Evolutionary conservation across 345 rosid species (phyloP), one percentile per base, ranked within the genome.

Genomic region (Dovyalis caffra): DNA sequence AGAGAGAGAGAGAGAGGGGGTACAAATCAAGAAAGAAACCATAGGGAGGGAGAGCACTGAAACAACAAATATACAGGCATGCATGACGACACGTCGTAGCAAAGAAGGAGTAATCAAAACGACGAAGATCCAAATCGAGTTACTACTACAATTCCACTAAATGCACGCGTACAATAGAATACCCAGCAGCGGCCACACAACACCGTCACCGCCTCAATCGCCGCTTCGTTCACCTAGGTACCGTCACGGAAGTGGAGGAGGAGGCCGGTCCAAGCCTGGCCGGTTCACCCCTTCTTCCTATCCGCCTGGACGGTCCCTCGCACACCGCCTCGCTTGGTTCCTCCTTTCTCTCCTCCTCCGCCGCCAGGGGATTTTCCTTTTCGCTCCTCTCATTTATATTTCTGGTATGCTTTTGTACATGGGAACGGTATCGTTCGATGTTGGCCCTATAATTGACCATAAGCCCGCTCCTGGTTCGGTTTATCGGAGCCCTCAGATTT

Each of bases 171-270:
- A 89, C 80, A 90, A 68, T 70, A 83, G 98, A 78, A 75, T 90
- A 76, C 95, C 97, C 33, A 86, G 91, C 83, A 93, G 97, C 91
- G 98, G 97, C 86, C 97, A 90, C 88, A 78, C 83, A 21, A 88
- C 97, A n/a, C 99, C 99, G 0, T 96, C 99, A 12, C 98, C 99
- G 5, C 99, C 97, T n/a, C 87, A 84, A 28, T 91, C 98, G 38
- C 98, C 98, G 53, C 88, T 89, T 51, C 93, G 98, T 8, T 92
- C 98, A 21, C 99, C 98, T 15, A 86, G 97, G 21, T 89, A 84
- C 84, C 97, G 97, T 21, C 94, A 80, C 81, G 80, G 79, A 3
- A n/a, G 65, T 38, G 61, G 61, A 23, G 61, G 69, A 20, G 65
- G 64, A 15, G 64, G 87, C 64, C 88, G 91, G 51, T 85, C 90